Base-by-base conservation (phyloP, 139 green algal genomes). In the Zygnema cylindricum region DNA sequence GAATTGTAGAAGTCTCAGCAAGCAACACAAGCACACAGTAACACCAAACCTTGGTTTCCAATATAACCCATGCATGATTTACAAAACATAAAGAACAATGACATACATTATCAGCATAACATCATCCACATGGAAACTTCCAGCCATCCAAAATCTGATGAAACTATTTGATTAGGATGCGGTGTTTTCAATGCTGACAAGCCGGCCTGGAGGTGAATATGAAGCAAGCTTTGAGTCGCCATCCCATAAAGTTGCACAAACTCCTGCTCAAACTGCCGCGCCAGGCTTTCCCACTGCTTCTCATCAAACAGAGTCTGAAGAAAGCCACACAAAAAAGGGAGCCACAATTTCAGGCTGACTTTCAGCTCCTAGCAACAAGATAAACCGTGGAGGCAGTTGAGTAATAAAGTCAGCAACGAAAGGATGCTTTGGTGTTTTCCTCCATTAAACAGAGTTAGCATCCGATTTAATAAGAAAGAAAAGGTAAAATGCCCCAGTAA, bases 111-210 rank as follows among this genome's bases (percentile, higher is more conserved):
- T n/a, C n/a, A n/a, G n/a, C n/a, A n/a, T n/a, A n/a, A n/a, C n/a
- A n/a, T n/a, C n/a, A n/a, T n/a, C n/a, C n/a, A n/a, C n/a, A n/a
- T n/a, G n/a, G n/a, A n/a, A n/a, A n/a, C n/a, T n/a, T n/a, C n/a
- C n/a, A n/a, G n/a, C n/a, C n/a, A n/a, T n/a, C n/a, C n/a, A n/a
- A n/a, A n/a, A n/a, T n/a, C n/a, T n/a, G n/a, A n/a, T n/a, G n/a
- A n/a, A n/a, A n/a, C n/a, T n/a, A n/a, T n/a, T n/a, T 41, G 7
- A 76, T 39, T 2, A 32, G 71, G 40, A 86, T 73, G 90, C 1
- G 94, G 94, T 16, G 95, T 96, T 75, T 98, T 98, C 35, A 98
- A 92, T 3, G 95, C 96, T 1, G 93, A 95, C 43, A 98, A 93
- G 0, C 96, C 96, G 0, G 96, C 95, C 93, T 96, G 92, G 78